Conservation (phyloP, 441 rosid genomes). For the Rhodomyrtus psidioides region DNA sequence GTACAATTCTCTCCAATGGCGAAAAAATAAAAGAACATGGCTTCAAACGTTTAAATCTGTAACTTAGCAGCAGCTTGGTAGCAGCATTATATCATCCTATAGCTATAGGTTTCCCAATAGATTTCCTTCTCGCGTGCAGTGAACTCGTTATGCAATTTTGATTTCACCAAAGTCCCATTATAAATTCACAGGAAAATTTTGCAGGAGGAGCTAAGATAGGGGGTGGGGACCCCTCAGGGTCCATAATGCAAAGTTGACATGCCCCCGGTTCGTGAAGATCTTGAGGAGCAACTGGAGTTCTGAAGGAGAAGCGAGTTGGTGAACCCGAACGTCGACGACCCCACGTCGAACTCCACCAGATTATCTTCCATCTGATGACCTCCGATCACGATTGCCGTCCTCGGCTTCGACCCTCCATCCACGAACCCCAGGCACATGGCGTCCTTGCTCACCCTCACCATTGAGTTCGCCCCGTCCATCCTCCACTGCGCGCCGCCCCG, state of each 20-base stretch:
- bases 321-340: slow-evolving; percentile 1
- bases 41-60: no score
- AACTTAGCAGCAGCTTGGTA: not conserved
- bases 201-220: not conserved
- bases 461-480: slow-evolving; percentile 40
- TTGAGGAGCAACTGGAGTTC: slow-evolving; percentile 5
- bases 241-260: not conserved
- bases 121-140: not conserved
- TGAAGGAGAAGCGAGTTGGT: slow-evolving; percentile 11
- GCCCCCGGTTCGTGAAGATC: not conserved
- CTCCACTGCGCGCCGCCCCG: slow-evolving; percentile 30
- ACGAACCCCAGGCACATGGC: slow-evolving; percentile 45
- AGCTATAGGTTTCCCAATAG: not conserved
- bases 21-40: no score
- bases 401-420: slow-evolving; percentile 34
- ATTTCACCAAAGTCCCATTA: not conserved
- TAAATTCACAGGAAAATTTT: not conserved
- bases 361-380: slow-evolving; percentile 57
- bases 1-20: no score
- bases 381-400: slow-evolving; percentile 41
- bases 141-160: not conserved
- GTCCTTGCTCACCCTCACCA: slow-evolving; percentile 24
- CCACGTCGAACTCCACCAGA: slow-evolving; percentile 41
- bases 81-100: not conserved
- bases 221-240: not conserved